Base-by-base conservation (phyloP, 352 stramenopile genomes). In the Discostella stelligera region DNA sequence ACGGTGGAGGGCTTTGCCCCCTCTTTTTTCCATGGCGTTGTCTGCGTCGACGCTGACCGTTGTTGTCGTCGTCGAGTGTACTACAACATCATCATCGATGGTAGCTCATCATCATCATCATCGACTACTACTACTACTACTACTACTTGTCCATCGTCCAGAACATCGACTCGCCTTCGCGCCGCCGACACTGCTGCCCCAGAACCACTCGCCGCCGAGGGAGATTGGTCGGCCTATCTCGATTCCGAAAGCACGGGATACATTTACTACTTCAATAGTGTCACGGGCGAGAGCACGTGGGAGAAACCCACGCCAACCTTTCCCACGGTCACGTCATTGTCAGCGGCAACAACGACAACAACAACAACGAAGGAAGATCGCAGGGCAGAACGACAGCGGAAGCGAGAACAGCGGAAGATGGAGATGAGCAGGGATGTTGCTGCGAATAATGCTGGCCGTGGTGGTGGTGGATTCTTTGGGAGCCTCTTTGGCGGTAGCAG, bases 221-320 rank as follows among this genome's bases (percentile, higher is more conserved):
- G 83, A 6, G 79, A 86, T 58, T 93, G 87, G 87, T 68, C 84
- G 27, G 87, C 87, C 11, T 91, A 88, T 74, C 62, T 93, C 32
- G 87, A 93, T 64, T 75, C 86, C 46, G 81, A 89, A 64, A 86
- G 63, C 2, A 93, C 87, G 13, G 87, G 87, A 41, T 74, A 85
- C 13, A 64, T 91, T 11, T 94, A 94, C 53, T 94, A 91, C 59
- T 94, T 92, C 63, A 90, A 94, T 66, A 65, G 39, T 18, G 74
- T 82, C 16, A 92, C 88, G 3, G 88, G 88, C 27, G 86, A 92
- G 76, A 80, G 50, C 30, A 53, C 68, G 14, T 94, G 88, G 88
- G 81, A 90, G 37, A 82, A 84, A 44, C 88, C 88, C 10, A 91
- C 84, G 0, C 21, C 49, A 8, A 89, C 85, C 16, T 93, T 93